Conservation (phyloP, 768 basidiomycete species). For the Tulasnella sp. region DNA sequence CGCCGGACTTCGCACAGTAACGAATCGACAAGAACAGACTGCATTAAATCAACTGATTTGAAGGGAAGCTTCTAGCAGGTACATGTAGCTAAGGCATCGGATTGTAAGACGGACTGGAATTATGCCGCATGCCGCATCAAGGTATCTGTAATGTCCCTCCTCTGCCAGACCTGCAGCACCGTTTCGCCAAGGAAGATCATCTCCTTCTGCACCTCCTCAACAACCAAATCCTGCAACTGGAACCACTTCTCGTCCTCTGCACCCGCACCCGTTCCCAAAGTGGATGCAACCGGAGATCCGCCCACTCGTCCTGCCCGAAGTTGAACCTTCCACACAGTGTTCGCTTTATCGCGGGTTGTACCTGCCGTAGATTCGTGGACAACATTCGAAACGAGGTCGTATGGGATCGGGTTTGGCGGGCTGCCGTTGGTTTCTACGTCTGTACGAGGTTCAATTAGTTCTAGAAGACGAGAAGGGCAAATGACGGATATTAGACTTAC, state of each 20-base stretch:
- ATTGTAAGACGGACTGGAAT: no score
- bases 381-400: constrained; percentile 93
- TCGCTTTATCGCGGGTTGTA: constrained; percentile 87
- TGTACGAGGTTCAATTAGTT: constrained; percentile 26
- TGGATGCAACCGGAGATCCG: background rate
- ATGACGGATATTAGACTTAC: constrained; percentile 41
- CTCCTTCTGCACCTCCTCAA: constrained; percentile 91
- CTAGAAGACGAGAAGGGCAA: no score
- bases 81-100: no score
- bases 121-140: no score
- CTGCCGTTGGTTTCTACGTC: constrained; percentile 62
- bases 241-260: constrained; percentile 90
- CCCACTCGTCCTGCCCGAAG: constrained; percentile 44
- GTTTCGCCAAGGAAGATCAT: constrained; percentile 98
- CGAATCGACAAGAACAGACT: no score
- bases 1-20: no score
- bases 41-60: no score
- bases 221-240: constrained; percentile 91
- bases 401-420: constrained; percentile 51
- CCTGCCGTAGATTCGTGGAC: constrained; percentile 91
- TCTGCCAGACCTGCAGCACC: constrained; percentile 66
- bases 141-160: no score
- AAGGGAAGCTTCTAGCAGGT: no score
- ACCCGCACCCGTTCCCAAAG: constrained; percentile 39
- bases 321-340: constrained; percentile 88